Base-by-base conservation (phyloP, 2,329 filamentous ascomycete species). In the Aspergillus carbonarius region DNA sequence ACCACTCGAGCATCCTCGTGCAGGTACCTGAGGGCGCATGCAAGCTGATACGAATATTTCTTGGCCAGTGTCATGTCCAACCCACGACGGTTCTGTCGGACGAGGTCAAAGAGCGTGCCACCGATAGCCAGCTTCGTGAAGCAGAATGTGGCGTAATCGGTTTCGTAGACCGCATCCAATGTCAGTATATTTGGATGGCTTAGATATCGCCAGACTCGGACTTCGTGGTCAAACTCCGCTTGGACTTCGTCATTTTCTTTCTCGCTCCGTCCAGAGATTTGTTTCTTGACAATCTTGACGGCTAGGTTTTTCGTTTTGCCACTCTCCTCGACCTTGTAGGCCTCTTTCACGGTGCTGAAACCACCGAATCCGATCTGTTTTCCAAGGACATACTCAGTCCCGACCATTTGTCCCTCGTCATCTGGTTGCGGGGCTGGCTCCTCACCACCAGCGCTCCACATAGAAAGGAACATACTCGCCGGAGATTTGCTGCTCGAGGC, bases 221-320 rank as follows among this genome's bases (percentile, higher is more conserved):
- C 84, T 75, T 89, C 87, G 61, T 88, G 87, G 66, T 89, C 87
- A 60, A 89, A 87, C 63, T 88, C 84, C 10, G 85, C 83, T 68
- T 89, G 87, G 12, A 85, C 81, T 62, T 83, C 81, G 40, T 89
- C 87, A 62, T 88, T 88, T 64, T 88, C 85, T 17, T 76, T 72
- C 61, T 88, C 86, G 27, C 78, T 79, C 62, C 81, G 82, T 55
- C 82, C 80, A 10, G 74, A 70, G 20, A 86, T 77, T 51, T 82
- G 77, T 67, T 87, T 88, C 61, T 82, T 85, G 17, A 89, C 85
- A 63, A 89, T 87, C 70, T 89, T 89, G 61, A 89, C 87, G 2
- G 87, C 87, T 8, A 78, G 69, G 17, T 71, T 72, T 54, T 82
- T 81, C n/a, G 82, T 79, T 42, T 81, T 76, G 39, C 82, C 81